phyloP scores from a whole-genome alignment of 139 green algal species.

The Chlamydomonas schloesseri region DNA sequence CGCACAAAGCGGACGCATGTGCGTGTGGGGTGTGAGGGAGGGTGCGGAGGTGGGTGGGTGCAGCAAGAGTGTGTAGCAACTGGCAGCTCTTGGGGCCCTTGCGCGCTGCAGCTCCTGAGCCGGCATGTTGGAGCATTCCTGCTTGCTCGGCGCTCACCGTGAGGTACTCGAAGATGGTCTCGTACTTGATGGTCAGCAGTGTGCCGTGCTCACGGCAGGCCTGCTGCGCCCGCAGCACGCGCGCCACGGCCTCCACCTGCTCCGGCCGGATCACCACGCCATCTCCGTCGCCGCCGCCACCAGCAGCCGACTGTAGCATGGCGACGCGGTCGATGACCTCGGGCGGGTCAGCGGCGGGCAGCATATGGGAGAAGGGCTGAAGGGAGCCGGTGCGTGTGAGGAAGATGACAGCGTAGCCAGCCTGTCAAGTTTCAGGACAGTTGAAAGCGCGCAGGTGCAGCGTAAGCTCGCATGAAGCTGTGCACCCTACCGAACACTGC shows the following conservation, averaged over 20 bases:
- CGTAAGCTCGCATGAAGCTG: too few relatives aligned
- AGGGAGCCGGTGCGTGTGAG: slow-evolving; percentile 83
- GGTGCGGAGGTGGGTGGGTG: too few relatives aligned
- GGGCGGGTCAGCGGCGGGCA: slow-evolving; percentile 51
- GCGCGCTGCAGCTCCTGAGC: too few relatives aligned
- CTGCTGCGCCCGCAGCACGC: slow-evolving; percentile 39
- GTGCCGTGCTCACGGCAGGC: slow-evolving; percentile 49
- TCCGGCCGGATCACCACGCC: slow-evolving; percentile 17
- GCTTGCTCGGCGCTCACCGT: slow-evolving; percentile 59
- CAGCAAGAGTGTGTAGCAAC: too few relatives aligned
- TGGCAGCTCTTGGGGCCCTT: too few relatives aligned
- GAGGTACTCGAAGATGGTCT: slow-evolving; percentile 98
- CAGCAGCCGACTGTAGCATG: not conserved
- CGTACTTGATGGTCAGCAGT: slow-evolving; percentile 87
- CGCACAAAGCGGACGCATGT: too few relatives aligned
- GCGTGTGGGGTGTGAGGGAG: too few relatives aligned
- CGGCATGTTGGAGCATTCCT: too few relatives aligned
- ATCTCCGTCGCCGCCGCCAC: too few relatives aligned
- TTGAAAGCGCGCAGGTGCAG: too few relatives aligned
- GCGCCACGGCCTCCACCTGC: slow-evolving; percentile 23
- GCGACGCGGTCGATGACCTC: slow-evolving; percentile 26
- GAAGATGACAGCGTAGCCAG: slow-evolving; percentile 95
- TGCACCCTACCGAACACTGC: too few relatives aligned
- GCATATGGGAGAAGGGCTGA: slow-evolving; percentile 85
- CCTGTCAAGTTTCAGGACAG: slow-evolving; percentile 55